phyloP scores from a whole-genome alignment of 1,284 basidiomycete species.

The Trichosporon faecale region DNA sequence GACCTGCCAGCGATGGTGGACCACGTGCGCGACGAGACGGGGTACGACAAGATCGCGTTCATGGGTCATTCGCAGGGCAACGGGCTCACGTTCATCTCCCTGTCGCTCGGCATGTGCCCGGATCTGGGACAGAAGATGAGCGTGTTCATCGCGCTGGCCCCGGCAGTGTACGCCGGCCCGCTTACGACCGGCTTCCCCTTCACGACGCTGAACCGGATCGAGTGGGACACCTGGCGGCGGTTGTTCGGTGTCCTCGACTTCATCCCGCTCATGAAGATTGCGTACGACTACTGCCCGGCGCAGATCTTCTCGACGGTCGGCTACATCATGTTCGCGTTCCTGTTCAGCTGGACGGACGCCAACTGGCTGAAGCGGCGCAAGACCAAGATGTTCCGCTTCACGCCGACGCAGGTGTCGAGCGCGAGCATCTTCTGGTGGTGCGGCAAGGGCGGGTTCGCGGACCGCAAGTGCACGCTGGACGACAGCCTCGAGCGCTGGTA shows the following conservation, averaged over 20 bases:
- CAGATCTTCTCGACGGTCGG: conserved; percentile 51
- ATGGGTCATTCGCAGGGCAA: conserved; percentile 65
- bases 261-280: conserved; percentile 61
- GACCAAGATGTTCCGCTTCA: conserved; percentile 64
- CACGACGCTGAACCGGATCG: conserved; percentile 55
- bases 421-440: conserved; percentile 62
- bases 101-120: conserved; percentile 60
- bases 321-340: conserved; percentile 62
- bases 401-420: conserved; percentile 60
- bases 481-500: conserved; percentile 57
- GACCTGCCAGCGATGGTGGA: conserved; percentile 62
- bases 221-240: conserved; percentile 59
- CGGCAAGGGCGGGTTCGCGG: conserved; percentile 60
- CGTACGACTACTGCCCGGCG: conserved; percentile 60
- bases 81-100: conserved; percentile 58
- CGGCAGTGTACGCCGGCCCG: conserved; percentile 62
- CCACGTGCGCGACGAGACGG: conserved; percentile 59
- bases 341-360: conserved; percentile 60
- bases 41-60: conserved; percentile 61
- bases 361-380: conserved; percentile 61
- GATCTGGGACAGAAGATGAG: conserved; percentile 58
- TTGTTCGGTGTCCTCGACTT: conserved; percentile 63
- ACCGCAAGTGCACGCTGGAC: conserved; percentile 60
- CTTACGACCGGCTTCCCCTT: conserved; percentile 62
- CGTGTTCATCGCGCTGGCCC: conserved; percentile 62